phyloP scores from a whole-genome alignment of 306 rosid species.

The Acacia melanoxylon region DNA sequence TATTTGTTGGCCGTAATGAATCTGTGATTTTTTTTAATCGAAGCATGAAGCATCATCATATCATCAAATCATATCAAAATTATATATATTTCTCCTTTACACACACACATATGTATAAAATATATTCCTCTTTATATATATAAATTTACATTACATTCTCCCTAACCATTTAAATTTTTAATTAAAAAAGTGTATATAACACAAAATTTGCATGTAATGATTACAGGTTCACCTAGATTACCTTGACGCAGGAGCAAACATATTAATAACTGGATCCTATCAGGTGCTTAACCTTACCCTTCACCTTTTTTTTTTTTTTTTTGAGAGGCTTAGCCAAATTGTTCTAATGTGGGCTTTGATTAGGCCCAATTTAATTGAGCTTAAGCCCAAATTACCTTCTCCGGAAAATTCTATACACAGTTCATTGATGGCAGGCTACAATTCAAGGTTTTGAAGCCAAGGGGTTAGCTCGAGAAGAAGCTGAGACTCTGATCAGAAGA shows the following conservation, averaged over 20 bases:
- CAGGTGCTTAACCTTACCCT: slow-evolving; percentile 59
- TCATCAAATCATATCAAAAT: no score
- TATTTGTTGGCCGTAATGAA: no score
- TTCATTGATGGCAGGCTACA: slow-evolving; percentile 61
- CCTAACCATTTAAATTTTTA: no score
- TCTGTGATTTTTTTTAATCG: no score
- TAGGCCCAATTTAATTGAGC: background rate
- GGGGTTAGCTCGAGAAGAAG: slow-evolving; percentile 72
- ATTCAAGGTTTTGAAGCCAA: slow-evolving; percentile 88
- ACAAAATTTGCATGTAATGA: background rate
- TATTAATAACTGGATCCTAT: slow-evolving; percentile 81
- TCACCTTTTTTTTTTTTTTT: background rate
- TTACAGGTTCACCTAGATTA: slow-evolving; percentile 90
- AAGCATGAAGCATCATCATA: no score
- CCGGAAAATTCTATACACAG: background rate
- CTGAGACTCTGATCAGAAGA: slow-evolving; percentile 60
- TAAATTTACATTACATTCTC: no score
- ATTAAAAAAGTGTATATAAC: background rate
- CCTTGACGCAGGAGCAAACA: slow-evolving; percentile 89
- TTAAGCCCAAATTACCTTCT: background rate
- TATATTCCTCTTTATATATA: no score
- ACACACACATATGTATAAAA: no score
- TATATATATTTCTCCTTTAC: no score
- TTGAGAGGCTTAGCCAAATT: background rate
- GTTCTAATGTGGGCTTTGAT: background rate